Percentiles rank a stretch among this genome's conserved stretches.
Evolutionary conservation across 805 yeast species (phyloP).

Genomic region (Wickerhamomyces sydowiorum): DNA sequence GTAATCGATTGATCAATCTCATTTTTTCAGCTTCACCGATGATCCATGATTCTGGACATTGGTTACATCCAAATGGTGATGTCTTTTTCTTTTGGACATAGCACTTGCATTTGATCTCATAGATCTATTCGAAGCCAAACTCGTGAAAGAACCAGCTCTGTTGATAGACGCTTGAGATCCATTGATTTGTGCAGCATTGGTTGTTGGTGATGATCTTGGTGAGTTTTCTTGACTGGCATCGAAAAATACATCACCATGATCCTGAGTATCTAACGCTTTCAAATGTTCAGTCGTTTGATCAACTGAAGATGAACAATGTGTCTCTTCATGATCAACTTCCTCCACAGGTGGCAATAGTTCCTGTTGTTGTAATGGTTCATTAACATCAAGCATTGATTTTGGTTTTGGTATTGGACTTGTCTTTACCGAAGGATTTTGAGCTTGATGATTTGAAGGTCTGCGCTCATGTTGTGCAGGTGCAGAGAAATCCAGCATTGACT

Average conservation of each 20-base stretch:
- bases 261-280: neutral
- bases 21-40: neutral
- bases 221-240: neutral
- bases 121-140: constrained; percentile 12
- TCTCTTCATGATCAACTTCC: constrained; percentile 9
- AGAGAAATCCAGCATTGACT: neutral
- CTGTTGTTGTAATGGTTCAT: neutral
- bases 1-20: neutral
- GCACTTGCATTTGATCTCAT: constrained; percentile 2
- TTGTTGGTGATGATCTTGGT: neutral
- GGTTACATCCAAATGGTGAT: constrained; percentile 21
- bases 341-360: constrained; percentile 10
- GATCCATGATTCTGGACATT: constrained; percentile 8
- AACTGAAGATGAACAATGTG: neutral
- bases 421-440: constrained; percentile 1
- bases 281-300: neutral
- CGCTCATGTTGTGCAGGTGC: neutral
- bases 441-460: neutral
- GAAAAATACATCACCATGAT: neutral
- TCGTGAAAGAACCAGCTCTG: constrained; percentile 8
- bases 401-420: constrained; percentile 10
- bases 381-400: constrained; percentile 21
- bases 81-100: constrained; percentile 10
- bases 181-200: neutral
- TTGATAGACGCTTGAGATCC: neutral